Base-by-base conservation (phyloP, 202 grass and related monocot genomes). In the Panicum virgatum region DNA sequence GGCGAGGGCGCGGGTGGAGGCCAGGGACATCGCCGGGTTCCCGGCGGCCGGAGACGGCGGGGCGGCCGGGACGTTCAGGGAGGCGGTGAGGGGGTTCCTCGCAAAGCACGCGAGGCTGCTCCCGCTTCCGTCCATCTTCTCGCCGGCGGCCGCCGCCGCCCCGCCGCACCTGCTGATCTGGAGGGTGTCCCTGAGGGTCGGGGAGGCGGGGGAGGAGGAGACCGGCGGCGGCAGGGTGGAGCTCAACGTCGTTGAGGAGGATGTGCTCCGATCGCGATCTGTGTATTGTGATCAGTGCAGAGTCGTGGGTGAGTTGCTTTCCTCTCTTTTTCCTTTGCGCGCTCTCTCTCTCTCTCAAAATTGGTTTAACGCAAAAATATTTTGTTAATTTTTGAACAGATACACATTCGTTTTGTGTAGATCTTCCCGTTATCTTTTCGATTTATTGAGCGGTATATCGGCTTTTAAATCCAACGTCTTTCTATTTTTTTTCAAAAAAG, bases 241-340 rank as follows among this genome's bases (percentile, higher is more conserved):
- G 83, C 83, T 98, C 69, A 86, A 82, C 84, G 89, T 98, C 12
- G 89, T 98, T 8, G 96, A 93, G 78, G 96, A 98, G 66, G 92
- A 98, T 72, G 96, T 98, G 69, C 80, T 91, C 78, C 89, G 91
- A 90, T 93, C 92, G 27, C 87, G 86, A 82, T 98, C 96, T 59
- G 86, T 96, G 27, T 96, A 98, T 80, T 98, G 96, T 37, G 96
- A 98, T 68, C 96, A 98, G 82, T 98, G 96, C 87, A 92, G 90
- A 91, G 92, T 98, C 74, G 92, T 98, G 13, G 96, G 96, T 98
- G 88, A 91, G 89, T 64, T 77, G 85, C 63, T 88, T 82, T 77
- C 80, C 66, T 88, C 48, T 43, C 13, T 5, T 64, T 82, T 52
- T 70, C 12, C 51, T 76, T 73, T 10, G n/a, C n/a, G n/a, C n/a